Conservation (phyloP, 2,329 filamentous ascomycete genomes). For the Xylariales sp. region DNA sequence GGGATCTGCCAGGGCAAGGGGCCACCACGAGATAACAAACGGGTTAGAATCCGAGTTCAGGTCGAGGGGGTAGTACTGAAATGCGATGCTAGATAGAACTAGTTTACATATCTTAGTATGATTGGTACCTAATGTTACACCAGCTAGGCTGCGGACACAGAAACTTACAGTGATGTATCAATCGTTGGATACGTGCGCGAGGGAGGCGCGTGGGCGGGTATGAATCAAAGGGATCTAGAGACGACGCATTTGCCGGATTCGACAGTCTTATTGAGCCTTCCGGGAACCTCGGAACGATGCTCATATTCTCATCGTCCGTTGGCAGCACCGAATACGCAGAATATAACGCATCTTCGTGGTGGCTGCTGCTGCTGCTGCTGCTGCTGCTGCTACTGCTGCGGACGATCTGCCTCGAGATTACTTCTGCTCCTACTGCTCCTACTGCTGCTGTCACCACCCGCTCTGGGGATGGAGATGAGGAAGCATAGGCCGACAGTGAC, state of each 20-base stretch:
- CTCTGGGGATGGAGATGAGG: background rate
- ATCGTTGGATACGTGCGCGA: conserved; percentile 43
- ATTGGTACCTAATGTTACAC: conserved; percentile 7
- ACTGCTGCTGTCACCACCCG: background rate
- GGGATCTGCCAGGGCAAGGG: conserved; percentile 49
- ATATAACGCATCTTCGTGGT: no score
- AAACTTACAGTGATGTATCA: conserved; percentile 51
- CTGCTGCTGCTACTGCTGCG: no score
- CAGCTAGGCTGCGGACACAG: background rate
- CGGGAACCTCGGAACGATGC: no score
- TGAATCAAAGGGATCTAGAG: conserved; percentile 52
- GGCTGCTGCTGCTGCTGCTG: no score
- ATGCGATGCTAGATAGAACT: conserved; percentile 55
- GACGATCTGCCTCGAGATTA: no score
- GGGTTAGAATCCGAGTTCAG: conserved; percentile 48
- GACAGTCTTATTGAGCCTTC: conserved; percentile 4
- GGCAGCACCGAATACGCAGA: background rate
- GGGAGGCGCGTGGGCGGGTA: conserved; percentile 50
- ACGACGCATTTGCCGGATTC: conserved; percentile 5
- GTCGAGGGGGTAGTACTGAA: conserved; percentile 57
- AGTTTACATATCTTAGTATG: no score
- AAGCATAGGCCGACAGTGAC: background rate
- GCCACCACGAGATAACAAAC: conserved; percentile 58
- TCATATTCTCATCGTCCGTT: no score
- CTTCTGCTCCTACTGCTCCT: no score